Evolutionary conservation across 2,329 filamentous ascomycete genomes (phyloP).

Genomic region (Phialophora macrospora): DNA sequence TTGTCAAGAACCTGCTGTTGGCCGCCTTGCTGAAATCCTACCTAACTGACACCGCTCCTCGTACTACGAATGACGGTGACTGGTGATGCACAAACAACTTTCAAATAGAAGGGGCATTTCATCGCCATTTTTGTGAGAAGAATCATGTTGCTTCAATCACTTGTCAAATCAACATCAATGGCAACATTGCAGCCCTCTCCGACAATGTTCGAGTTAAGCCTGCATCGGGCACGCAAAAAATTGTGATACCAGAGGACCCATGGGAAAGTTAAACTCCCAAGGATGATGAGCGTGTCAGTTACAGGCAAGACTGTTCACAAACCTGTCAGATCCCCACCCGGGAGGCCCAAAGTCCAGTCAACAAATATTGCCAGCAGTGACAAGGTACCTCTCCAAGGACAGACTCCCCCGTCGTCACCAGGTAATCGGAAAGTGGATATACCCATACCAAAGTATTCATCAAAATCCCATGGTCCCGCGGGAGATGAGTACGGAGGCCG

Average conservation of each 20-base stretch:
- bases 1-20: background rate
- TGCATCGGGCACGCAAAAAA: background rate
- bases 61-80: background rate
- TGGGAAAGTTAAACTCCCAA: background rate
- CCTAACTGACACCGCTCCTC: background rate
- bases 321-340: background rate
- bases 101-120: background rate
- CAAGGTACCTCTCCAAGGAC: background rate
- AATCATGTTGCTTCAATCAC: background rate
- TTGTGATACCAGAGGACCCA: background rate
- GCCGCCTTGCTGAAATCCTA: background rate
- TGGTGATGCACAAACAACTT: background rate
- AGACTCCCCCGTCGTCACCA: background rate
- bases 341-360: background rate
- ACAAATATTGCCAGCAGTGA: background rate
- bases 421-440: background rate
- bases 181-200: background rate
- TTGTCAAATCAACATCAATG: background rate
- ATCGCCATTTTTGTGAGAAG: background rate
- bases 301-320: background rate
- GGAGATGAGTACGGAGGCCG: background rate
- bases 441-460: background rate
- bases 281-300: background rate
- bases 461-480: background rate
- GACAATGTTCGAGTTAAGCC: background rate